These are phyloP conservation scores for Candida cerambycidarum DNA, from an alignment of 805 yeast genomes.

Conservation along the genomic window DNA sequence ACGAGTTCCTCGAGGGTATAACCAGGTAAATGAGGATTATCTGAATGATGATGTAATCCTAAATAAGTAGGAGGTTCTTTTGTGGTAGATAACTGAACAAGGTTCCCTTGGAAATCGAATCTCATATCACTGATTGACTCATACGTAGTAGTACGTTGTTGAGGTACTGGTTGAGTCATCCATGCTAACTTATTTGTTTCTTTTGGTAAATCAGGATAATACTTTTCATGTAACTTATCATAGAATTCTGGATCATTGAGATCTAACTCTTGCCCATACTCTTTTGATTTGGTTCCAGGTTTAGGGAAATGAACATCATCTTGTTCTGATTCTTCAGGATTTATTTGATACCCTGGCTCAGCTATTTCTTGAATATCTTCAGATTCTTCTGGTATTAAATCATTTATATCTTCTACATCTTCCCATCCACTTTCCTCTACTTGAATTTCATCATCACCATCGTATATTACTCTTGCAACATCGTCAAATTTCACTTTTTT, in stretches of 20 bases:
- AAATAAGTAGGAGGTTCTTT: constrained; percentile 47
- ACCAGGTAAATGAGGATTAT: constrained; percentile 87
- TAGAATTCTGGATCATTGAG: constrained; percentile 76
- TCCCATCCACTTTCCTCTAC: constrained; percentile 47
- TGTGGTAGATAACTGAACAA: constrained; percentile 49
- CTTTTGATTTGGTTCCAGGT: constrained; percentile 15
- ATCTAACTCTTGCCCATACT: constrained; percentile 41
- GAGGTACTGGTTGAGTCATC: constrained; percentile 73
- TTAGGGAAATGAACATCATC: constrained; percentile 65
- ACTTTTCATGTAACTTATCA: constrained; percentile 76
- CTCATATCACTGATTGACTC: constrained; percentile 68
- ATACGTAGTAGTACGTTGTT: constrained; percentile 41
- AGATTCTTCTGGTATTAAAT: constrained; percentile 43
- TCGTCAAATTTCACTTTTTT: constrained; percentile 35
- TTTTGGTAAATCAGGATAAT: constrained; percentile 84
- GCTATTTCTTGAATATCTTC: constrained; percentile 29
- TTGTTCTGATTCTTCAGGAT: constrained; percentile 31
- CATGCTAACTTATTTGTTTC: constrained; percentile 83
- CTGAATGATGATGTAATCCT: constrained; percentile 92
- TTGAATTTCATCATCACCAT: constrained; percentile 20
- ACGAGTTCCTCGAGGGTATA: constrained; percentile 83
- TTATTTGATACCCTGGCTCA: constrained; percentile 42
- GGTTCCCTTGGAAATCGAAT: constrained; percentile 83
- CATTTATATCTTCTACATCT: constrained; percentile 51
- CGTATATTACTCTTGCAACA: constrained; percentile 29